Evolutionary conservation across 352 stramenopile species (phyloP).

Genomic region (Pythium plurisporium): DNA sequence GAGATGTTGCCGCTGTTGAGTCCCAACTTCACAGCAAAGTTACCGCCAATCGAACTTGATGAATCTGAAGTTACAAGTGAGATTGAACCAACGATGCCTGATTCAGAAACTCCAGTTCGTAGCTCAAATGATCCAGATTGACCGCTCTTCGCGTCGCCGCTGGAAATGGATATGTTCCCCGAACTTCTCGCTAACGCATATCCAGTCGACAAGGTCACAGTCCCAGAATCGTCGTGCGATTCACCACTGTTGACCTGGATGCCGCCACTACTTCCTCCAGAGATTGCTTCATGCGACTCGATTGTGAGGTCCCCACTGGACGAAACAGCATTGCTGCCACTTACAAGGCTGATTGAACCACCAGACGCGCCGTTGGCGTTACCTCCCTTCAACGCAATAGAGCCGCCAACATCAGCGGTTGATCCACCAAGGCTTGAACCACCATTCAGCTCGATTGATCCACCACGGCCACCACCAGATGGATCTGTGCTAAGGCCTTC

Average conservation of each 20-base stretch:
- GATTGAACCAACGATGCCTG: conserved; percentile 18
- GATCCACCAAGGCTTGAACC: conserved; percentile 45
- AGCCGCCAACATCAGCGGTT: conserved; percentile 37
- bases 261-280: conserved; percentile 34
- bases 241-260: conserved; percentile 18
- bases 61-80: conserved; percentile 11
- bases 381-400: conserved; percentile 35
- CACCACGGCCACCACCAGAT: conserved; percentile 36
- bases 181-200: conserved; percentile 1
- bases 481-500: conserved; percentile 34
- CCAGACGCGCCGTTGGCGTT: conserved; percentile 37
- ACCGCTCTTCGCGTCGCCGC: conserved; percentile 6
- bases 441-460: conserved; percentile 34
- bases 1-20: conserved; percentile 21
- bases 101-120: conserved; percentile 6
- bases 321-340: conserved; percentile 35
- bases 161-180: conserved; percentile 8
- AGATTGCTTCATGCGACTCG: conserved; percentile 26
- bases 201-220: conserved; percentile 22
- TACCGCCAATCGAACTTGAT: conserved; percentile 5
- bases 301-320: conserved; percentile 46
- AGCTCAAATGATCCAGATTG: conserved; percentile 11
- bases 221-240: conserved; percentile 13
- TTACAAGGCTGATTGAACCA: conserved; percentile 39
- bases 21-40: conserved; percentile 16